phyloP scores from a whole-genome alignment of 2,329 filamentous ascomycete species.

The Fusarium odoratissimum region DNA sequence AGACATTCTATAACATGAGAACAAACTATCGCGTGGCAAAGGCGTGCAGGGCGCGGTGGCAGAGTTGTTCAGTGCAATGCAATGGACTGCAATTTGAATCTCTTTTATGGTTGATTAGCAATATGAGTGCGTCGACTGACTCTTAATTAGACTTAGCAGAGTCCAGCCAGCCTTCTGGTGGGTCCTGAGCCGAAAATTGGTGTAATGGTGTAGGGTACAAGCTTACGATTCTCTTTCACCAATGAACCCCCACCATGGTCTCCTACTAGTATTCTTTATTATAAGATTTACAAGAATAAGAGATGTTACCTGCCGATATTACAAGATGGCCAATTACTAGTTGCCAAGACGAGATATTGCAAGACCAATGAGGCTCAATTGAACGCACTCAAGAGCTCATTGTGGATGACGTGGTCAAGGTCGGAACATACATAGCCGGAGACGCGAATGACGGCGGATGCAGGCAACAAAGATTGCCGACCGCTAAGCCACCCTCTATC shows the following conservation, averaged over 20 bases:
- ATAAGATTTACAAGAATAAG: too few relatives aligned
- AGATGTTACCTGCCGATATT: too few relatives aligned
- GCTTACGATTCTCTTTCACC: not conserved
- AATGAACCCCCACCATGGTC: too few relatives aligned
- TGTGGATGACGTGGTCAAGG: not conserved
- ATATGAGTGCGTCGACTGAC: not conserved
- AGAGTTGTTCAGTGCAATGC: not conserved
- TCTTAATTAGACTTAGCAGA: not conserved
- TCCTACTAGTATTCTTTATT: too few relatives aligned
- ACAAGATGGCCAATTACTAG: too few relatives aligned
- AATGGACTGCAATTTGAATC: not conserved
- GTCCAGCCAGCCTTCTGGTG: too few relatives aligned
- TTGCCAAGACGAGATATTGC: too few relatives aligned
- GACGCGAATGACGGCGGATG: not conserved
- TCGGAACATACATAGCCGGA: not conserved
- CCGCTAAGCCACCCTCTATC: not conserved
- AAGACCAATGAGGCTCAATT: too few relatives aligned
- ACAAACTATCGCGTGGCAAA: rapidly evolving
- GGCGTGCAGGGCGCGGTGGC: not conserved
- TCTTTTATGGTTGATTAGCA: not conserved
- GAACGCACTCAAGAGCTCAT: not conserved
- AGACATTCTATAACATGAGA: rapidly evolving
- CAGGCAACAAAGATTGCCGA: not conserved
- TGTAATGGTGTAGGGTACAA: not conserved
- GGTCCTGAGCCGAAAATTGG: not conserved